Conservation (phyloP, 257 asterid species). For the Eucommia ulmoides region DNA sequence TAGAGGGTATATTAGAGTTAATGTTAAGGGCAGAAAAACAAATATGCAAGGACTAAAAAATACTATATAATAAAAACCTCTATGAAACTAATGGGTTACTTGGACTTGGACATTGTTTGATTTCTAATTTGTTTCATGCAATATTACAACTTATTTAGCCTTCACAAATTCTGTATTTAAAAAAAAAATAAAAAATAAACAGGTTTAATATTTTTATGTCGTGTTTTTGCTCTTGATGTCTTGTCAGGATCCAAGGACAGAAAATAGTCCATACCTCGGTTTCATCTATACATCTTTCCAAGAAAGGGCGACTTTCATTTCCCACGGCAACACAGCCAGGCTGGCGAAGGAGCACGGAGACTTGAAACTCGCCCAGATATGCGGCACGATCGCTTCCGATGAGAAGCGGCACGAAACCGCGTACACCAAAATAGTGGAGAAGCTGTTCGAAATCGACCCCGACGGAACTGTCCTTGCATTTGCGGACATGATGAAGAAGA, state of each 20-base stretch:
- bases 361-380: conserved; percentile 5
- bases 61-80: no score
- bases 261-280: conserved; percentile 11
- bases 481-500: conserved; percentile 13
- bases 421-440: conserved; percentile 11
- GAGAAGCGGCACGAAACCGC: conserved; percentile 17
- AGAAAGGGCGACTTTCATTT: conserved; percentile 13
- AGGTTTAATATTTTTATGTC: no score
- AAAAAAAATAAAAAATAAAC: no score
- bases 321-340: conserved; percentile 13
- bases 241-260: conserved; percentile 6
- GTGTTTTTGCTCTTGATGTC: no score
- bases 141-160: no score
- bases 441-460: conserved; percentile 13
- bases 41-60: no score
- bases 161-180: no score
- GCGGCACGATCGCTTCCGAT: conserved; percentile 12
- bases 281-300: conserved; percentile 13
- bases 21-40: no score
- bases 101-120: no score
- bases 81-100: no score
- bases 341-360: conserved; percentile 14
- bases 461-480: conserved; percentile 10
- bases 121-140: no score
- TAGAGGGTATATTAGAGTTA: no score